A percentile compares a stretch with the other conserved stretches of the same genome.
Conservation (phyloP, 164 flowering plant genomes). For the Houttuynia cordata region DNA sequence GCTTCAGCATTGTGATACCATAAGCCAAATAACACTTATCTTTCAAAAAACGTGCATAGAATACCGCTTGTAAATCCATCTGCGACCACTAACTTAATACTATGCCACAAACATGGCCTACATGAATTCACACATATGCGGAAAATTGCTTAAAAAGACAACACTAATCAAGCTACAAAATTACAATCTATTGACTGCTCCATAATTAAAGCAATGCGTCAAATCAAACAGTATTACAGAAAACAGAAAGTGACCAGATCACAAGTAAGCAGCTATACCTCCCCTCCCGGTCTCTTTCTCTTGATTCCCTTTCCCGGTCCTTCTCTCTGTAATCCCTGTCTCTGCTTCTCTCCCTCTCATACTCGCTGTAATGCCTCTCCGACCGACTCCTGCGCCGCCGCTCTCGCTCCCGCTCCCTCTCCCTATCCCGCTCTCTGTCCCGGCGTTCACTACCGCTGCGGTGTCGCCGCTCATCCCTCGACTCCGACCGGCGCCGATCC, state of each 20-base stretch:
- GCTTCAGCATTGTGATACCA: too few relatives aligned
- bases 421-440: constrained; percentile 21
- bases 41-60: too few relatives aligned
- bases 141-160: too few relatives aligned
- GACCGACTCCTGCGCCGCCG: constrained; percentile 59
- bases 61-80: too few relatives aligned
- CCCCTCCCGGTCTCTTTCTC: constrained; percentile 46
- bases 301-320: constrained; percentile 32
- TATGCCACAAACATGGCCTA: too few relatives aligned
- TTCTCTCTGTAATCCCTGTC: constrained; percentile 17
- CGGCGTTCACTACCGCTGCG: constrained; percentile 40
- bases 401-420: constrained; percentile 16
- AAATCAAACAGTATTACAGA: not conserved
- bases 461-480: constrained; percentile 34
- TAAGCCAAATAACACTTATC: too few relatives aligned
- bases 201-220: too few relatives aligned
- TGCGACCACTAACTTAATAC: too few relatives aligned
- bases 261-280: constrained; percentile 33
- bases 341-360: constrained; percentile 22
- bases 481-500: constrained; percentile 21
- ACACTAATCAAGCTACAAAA: too few relatives aligned
- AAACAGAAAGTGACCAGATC: not conserved
- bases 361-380: constrained; percentile 31
- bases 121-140: too few relatives aligned
- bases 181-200: too few relatives aligned